Conservation (phyloP, 2,329 filamentous ascomycete genomes). For the Cercospora beticola region DNA sequence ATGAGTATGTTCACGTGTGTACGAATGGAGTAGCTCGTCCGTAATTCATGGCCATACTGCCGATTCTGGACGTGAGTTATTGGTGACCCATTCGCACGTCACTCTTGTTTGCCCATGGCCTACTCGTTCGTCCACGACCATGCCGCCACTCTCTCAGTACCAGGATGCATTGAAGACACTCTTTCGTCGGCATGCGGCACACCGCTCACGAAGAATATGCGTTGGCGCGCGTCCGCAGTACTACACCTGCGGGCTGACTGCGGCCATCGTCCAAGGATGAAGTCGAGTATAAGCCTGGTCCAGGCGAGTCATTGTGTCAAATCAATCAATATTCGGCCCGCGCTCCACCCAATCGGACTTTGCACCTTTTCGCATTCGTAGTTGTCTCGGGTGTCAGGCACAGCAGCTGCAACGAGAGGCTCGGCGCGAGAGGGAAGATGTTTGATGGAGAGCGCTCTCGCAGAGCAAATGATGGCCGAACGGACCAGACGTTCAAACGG, state of each 20-base stretch:
- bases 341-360: not conserved
- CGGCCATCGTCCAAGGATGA: not conserved
- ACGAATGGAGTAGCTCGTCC: not conserved
- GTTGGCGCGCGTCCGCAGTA: not conserved
- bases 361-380: not conserved
- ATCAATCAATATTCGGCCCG: not conserved
- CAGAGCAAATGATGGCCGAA: not conserved
- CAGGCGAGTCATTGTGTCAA: conserved; percentile 5
- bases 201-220: not conserved
- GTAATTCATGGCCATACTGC: not conserved
- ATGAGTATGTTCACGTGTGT: not conserved
- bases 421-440: not conserved
- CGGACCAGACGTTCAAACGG: not conserved
- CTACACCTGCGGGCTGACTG: not conserved
- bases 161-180: not conserved
- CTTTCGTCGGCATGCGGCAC: not conserved
- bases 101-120: not conserved
- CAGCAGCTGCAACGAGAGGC: not conserved
- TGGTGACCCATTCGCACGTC: not conserved
- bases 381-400: not conserved
- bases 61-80: not conserved
- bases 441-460: not conserved
- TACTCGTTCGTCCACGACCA: not conserved
- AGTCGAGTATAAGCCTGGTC: not conserved
- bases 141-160: not conserved